Conservation (phyloP, 352 stramenopile genomes). For the Pythium phragmiticola region DNA sequence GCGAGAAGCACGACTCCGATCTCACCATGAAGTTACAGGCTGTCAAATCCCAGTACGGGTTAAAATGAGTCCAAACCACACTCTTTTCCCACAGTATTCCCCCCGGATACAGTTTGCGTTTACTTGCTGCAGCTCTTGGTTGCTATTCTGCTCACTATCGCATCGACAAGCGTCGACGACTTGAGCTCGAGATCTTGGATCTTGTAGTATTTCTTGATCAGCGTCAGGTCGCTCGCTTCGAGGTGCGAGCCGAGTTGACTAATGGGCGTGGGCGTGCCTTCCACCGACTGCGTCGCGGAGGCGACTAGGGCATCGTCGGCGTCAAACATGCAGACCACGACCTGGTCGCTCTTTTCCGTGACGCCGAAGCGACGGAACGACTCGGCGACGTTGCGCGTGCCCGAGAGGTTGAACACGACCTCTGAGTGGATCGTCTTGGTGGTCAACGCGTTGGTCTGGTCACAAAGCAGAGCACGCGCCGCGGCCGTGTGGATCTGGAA, state of each 20-base stretch:
- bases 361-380: constrained; percentile 82
- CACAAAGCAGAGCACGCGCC: constrained; percentile 67
- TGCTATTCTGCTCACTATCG: constrained; percentile 80
- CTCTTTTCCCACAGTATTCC: background rate
- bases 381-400: constrained; percentile 79
- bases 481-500: constrained; percentile 78
- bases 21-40: constrained; percentile 22
- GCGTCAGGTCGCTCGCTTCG: constrained; percentile 42
- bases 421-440: constrained; percentile 80
- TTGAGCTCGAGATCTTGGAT: constrained; percentile 76
- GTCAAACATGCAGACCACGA: constrained; percentile 80
- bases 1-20: constrained; percentile 8
- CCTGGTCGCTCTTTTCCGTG: constrained; percentile 43
- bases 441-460: constrained; percentile 51
- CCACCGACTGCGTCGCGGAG: constrained; percentile 38
- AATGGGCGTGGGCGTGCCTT: constrained; percentile 48
- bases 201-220: constrained; percentile 85
- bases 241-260: constrained; percentile 52
- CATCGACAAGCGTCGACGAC: constrained; percentile 60
- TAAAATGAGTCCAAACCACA: constrained; percentile 27
- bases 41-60: constrained; percentile 50
- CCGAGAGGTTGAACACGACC: constrained; percentile 85
- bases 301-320: constrained; percentile 46
- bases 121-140: constrained; percentile 87
- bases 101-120: background rate